Conservation (phyloP, 768 basidiomycete species). For the Rubroboletus pulcherrimus region DNA sequence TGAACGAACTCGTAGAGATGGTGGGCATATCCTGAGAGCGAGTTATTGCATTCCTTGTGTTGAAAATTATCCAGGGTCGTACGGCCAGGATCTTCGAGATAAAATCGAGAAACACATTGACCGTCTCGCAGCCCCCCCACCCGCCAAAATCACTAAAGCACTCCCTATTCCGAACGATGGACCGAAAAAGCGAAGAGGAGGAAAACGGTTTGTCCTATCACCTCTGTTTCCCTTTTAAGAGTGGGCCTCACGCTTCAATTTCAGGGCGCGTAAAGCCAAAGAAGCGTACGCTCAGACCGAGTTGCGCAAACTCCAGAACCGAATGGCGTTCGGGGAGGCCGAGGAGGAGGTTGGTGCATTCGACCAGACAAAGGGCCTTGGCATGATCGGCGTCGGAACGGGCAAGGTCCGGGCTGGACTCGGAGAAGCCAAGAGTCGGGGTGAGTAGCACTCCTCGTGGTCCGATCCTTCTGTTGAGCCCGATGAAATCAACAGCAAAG, state of each 20-base stretch:
- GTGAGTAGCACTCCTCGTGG: conserved; percentile 41
- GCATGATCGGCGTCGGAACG: conserved; percentile 87
- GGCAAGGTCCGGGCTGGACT: conserved; percentile 87
- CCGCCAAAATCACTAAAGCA: conserved; percentile 89
- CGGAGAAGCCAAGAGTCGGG: conserved; percentile 88
- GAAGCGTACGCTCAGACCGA: conserved; percentile 98
- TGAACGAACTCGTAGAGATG: conserved; percentile 78
- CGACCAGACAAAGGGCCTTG: conserved; percentile 96
- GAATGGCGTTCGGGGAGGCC: conserved; percentile 92
- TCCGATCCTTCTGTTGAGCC: not conserved
- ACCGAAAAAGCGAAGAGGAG: conserved; percentile 92
- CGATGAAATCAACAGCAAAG: conserved; percentile 60
- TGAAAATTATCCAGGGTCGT: conserved; percentile 49
- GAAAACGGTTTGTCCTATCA: conserved; percentile 65
- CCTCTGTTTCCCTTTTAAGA: not conserved
- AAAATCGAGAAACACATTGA: conserved; percentile 95
- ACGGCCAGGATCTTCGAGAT: conserved; percentile 73
- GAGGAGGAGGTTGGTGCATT: conserved; percentile 96
- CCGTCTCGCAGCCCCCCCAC: conserved; percentile 88
- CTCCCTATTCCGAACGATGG: conserved; percentile 94
- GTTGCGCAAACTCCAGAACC: conserved; percentile 93
- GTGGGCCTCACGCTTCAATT: not conserved
- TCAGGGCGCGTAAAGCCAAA: conserved; percentile 94
- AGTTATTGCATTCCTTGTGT: not conserved
- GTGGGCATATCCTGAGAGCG: conserved; percentile 37